These are phyloP conservation scores for Astrephomene gubernaculifera DNA, from an alignment of 139 green algal species.

Conservation along the genomic window DNA sequence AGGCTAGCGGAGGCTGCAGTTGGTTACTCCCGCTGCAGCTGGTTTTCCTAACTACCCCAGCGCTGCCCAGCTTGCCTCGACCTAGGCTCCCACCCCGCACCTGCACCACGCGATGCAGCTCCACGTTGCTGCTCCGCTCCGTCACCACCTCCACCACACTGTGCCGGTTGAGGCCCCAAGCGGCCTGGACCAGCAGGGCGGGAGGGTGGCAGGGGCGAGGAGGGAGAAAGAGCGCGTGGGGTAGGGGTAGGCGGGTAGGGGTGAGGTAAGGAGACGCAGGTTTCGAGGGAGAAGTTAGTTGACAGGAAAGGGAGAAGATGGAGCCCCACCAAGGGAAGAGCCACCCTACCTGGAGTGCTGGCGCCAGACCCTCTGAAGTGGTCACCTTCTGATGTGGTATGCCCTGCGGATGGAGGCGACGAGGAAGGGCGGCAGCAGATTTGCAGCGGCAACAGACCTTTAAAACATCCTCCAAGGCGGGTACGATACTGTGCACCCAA, in stretches of 20 bases:
- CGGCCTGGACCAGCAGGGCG: constrained; percentile 23
- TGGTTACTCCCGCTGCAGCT: too few species aligned
- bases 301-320: too few species aligned
- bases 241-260: neutral
- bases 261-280: too few species aligned
- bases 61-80: too few species aligned
- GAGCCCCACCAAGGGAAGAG: too few species aligned
- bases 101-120: constrained; percentile 80
- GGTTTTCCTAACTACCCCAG: too few species aligned
- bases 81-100: neutral
- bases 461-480: constrained; percentile 12
- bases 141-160: constrained; percentile 89
- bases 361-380: constrained; percentile 61
- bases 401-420: constrained; percentile 65
- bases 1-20: too few species aligned
- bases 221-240: neutral
- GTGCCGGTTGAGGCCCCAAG: constrained; percentile 86
- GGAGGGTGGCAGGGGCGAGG: neutral
- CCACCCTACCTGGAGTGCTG: constrained; percentile 66
- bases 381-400: constrained; percentile 84
- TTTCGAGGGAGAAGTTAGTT: too few species aligned
- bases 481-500: too few species aligned
- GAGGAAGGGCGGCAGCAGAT: neutral
- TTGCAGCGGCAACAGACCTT: neutral
- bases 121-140: constrained; percentile 75